These are phyloP conservation scores for Eucalyptus decipiens DNA, from an alignment of 345 rosid genomes.

Conservation along the genomic window DNA sequence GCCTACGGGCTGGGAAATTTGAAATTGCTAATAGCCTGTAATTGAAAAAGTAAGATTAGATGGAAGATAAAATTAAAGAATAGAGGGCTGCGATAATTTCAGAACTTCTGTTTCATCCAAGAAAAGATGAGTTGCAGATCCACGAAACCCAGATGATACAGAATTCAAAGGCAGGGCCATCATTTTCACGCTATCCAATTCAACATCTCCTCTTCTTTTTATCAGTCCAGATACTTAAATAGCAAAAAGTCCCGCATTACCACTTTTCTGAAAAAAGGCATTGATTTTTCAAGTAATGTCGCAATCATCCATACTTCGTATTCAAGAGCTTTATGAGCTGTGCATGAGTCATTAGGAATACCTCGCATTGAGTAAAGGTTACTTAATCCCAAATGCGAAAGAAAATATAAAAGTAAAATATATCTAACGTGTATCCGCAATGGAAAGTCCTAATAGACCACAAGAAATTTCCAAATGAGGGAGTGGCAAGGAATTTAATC, in stretches of 20 bases:
- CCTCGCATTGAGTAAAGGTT: neutral
- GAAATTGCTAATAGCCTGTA: conserved; percentile 66
- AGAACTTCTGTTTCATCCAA: neutral
- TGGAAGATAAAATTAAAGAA: neutral
- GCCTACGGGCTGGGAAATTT: conserved; percentile 66
- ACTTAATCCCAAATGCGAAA: neutral
- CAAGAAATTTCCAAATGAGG: neutral
- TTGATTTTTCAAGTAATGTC: neutral
- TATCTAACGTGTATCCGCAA: neutral
- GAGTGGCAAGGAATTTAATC: neutral
- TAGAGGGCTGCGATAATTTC: neutral
- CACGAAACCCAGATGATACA: neutral
- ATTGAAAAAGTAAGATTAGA: neutral
- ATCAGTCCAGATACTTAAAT: neutral
- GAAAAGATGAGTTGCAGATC: neutral
- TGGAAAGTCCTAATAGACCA: neutral
- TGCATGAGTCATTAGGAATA: neutral
- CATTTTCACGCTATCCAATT: neutral
- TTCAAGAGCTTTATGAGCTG: neutral
- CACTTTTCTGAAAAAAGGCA: neutral
- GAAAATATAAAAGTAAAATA: neutral
- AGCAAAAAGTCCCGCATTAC: neutral
- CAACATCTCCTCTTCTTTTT: neutral
- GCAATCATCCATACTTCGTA: neutral
- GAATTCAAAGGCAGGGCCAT: neutral